These are phyloP conservation scores for Clarireedia hainanense DNA, from an alignment of 2,329 filamentous ascomycete genomes.

Conservation along the genomic window DNA sequence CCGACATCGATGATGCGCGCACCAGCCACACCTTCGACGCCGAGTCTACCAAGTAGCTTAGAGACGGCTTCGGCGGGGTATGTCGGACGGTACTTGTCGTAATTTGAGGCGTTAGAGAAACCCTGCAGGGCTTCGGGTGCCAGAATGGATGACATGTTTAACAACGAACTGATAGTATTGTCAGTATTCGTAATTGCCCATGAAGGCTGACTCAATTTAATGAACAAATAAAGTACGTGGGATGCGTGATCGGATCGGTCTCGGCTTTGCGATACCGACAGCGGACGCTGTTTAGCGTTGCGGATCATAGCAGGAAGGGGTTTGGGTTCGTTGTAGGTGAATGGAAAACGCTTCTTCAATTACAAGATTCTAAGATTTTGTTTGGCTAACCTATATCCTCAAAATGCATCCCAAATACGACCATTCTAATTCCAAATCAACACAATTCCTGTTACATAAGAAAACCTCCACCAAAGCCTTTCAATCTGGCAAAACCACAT, in stretches of 20 bases:
- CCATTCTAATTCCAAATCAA: not conserved
- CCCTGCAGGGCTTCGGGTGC: slow-evolving; percentile 33
- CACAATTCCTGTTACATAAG: not conserved
- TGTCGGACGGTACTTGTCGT: slow-evolving; percentile 61
- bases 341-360: not conserved
- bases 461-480: not conserved
- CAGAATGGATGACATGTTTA: slow-evolving; percentile 13
- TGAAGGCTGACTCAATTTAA: too few relatives aligned
- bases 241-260: too few relatives aligned
- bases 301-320: too few relatives aligned
- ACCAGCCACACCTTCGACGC: slow-evolving; percentile 38
- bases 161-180: not conserved
- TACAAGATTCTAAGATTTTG: not conserved
- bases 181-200: not conserved
- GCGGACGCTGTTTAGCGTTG: too few relatives aligned
- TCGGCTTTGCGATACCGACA: too few relatives aligned
- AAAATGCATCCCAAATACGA: not conserved
- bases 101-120: slow-evolving; percentile 55
- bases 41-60: slow-evolving; percentile 47
- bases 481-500: too few relatives aligned
- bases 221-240: too few relatives aligned
- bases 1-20: slow-evolving; percentile 55
- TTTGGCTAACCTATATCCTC: not conserved
- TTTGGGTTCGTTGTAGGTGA: too few relatives aligned
- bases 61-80: slow-evolving; percentile 54